Evolutionary conservation across 345 rosid genomes (phyloP).

Genomic region (Gossypium thurberi): DNA sequence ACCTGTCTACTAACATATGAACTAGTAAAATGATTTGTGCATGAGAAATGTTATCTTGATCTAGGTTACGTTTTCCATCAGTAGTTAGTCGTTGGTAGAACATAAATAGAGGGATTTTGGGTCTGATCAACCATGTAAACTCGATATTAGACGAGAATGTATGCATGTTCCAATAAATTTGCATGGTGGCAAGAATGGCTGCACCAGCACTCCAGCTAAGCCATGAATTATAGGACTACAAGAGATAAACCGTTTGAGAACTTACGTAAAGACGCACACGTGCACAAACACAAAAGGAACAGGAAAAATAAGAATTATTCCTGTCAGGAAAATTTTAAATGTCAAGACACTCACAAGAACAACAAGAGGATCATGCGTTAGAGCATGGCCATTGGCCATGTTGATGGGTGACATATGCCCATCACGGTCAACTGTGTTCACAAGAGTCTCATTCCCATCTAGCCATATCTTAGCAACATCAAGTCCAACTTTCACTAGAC

Average conservation of each 20-base stretch:
- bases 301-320: not conserved
- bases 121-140: not conserved
- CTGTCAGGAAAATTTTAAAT: constrained; percentile 1
- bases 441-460: constrained; percentile 86
- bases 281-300: not conserved
- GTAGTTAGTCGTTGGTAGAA: not conserved
- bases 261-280: too few relatives aligned
- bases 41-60: not conserved
- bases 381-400: constrained; percentile 70
- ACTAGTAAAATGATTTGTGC: not conserved
- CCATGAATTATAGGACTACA: not conserved
- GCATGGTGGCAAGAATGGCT: not conserved
- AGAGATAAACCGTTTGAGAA: not conserved
- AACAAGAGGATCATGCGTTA: constrained; percentile 84
- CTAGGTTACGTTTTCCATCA: not conserved
- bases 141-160: not conserved
- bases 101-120: not conserved
- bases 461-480: constrained; percentile 91
- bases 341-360: constrained; percentile 60
- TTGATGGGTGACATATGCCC: constrained; percentile 68
- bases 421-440: constrained; percentile 74
- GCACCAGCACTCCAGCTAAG: not conserved
- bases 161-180: not conserved
- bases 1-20: not conserved
- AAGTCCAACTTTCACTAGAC: constrained; percentile 82